Conservation (phyloP, 2,329 filamentous ascomycete genomes). For the Nakataea oryzae region DNA sequence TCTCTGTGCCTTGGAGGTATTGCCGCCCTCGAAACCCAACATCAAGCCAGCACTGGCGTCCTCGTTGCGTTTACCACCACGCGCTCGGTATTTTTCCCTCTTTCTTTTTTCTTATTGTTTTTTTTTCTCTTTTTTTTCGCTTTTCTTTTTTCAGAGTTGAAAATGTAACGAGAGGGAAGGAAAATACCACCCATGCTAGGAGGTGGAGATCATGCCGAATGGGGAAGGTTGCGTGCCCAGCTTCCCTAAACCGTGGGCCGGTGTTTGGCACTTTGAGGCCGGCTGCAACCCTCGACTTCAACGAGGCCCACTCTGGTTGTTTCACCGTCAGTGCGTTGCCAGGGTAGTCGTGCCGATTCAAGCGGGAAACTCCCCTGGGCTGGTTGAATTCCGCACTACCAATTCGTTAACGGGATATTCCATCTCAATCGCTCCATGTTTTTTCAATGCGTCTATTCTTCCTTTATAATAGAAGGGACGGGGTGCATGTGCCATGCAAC, state of each 20-base stretch:
- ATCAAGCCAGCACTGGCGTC: not conserved
- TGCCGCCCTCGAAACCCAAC: not conserved
- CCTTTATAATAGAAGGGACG: too few species aligned
- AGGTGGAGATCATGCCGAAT: not conserved
- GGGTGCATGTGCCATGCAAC: too few species aligned
- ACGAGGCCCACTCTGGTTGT: not conserved
- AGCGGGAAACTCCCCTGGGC: not conserved
- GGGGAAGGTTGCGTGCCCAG: not conserved
- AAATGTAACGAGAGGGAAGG: not conserved
- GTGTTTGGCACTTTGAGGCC: too few species aligned
- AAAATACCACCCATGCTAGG: not conserved
- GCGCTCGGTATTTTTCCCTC: not conserved
- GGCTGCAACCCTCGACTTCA: not conserved
- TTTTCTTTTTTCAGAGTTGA: not conserved
- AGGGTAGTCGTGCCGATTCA: not conserved
- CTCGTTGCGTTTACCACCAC: not conserved
- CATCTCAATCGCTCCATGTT: too few species aligned
- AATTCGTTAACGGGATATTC: not conserved
- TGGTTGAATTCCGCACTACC: not conserved
- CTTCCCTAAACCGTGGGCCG: not conserved
- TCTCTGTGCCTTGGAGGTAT: not conserved
- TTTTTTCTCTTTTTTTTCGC: slow-evolving; percentile 3
- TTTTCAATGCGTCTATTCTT: too few species aligned
- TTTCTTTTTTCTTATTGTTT: not conserved
- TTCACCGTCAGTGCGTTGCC: not conserved